A percentile compares a stretch with the other conserved stretches of the same genome.
phyloP scores from a whole-genome alignment of 345 rosid genomes.

The Brassica juncea region DNA sequence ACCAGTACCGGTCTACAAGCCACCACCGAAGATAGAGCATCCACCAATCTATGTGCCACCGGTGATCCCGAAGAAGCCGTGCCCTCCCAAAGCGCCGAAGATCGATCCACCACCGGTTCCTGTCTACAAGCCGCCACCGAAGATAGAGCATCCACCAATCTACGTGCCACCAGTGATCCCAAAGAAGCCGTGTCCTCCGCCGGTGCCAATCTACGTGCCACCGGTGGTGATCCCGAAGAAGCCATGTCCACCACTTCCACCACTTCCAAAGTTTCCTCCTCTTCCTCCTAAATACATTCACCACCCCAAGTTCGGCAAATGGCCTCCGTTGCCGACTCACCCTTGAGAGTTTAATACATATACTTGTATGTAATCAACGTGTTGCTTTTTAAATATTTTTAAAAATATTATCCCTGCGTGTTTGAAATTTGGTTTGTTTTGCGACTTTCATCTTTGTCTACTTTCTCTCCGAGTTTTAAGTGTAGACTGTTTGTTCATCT shows the following conservation, averaged over 20 bases:
- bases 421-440: constrained; percentile 1
- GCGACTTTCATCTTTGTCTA: background rate
- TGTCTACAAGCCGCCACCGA: constrained; percentile 35
- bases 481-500: constrained; percentile 25
- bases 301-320: constrained; percentile 55
- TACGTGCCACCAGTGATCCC: constrained; percentile 41
- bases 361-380: background rate
- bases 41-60: constrained; percentile 48
- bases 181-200: constrained; percentile 42
- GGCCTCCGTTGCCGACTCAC: constrained; percentile 50
- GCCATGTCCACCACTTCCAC: constrained; percentile 48
- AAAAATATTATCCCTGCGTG: background rate
- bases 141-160: constrained; percentile 43
- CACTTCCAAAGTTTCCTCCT: constrained; percentile 57
- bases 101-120: constrained; percentile 32
- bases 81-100: constrained; percentile 23
- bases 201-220: constrained; percentile 33
- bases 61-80: constrained; percentile 33
- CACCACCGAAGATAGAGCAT: constrained; percentile 38
- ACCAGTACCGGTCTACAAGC: constrained; percentile 36
- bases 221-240: constrained; percentile 46
- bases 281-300: constrained; percentile 51
- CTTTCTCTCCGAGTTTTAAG: constrained; percentile 12
- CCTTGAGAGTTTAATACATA: constrained; percentile 29
- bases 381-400: background rate